These are phyloP conservation scores for Coemansia sp. DNA, from an alignment of 192 early-diverging fungal genomes.

Conservation along the genomic window DNA sequence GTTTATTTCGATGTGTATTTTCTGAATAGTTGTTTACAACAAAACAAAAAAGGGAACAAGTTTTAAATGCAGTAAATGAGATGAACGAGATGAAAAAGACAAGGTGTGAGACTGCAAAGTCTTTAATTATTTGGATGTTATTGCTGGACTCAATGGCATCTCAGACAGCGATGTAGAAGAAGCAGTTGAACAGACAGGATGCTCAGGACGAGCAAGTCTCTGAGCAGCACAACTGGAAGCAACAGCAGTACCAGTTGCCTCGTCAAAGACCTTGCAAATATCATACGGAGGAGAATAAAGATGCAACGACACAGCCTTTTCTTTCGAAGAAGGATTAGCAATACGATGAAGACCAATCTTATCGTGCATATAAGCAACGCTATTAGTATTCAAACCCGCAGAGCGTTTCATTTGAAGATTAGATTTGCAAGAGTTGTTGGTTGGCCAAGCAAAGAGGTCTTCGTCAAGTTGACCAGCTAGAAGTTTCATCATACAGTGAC, in stretches of 20 bases:
- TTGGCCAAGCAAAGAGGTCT: constrained; percentile 75
- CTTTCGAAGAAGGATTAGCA: constrained; percentile 58
- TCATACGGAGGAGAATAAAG: constrained; percentile 87
- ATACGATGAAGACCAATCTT: constrained; percentile 87
- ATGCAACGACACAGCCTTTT: constrained; percentile 79
- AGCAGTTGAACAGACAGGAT: neutral
- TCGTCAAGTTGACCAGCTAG: constrained; percentile 79
- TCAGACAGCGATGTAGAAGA: neutral
- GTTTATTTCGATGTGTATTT: neutral
- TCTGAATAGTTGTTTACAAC: constrained; percentile 8
- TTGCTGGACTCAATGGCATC: constrained; percentile 6
- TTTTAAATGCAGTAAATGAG: neutral
- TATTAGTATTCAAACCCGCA: constrained; percentile 52
- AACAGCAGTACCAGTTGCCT: constrained; percentile 58
- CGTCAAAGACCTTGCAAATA: constrained; percentile 81
- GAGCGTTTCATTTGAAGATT: constrained; percentile 51
- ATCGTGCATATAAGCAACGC: constrained; percentile 88
- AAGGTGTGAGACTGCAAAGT: no score
- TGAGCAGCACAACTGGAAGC: constrained; percentile 30
- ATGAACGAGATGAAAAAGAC: no score
- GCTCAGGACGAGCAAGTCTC: constrained; percentile 9
- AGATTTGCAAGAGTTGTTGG: neutral
- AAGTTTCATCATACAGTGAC: constrained; percentile 92
- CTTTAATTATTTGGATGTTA: constrained; percentile 14
- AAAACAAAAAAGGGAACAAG: constrained; percentile 7